Evolutionary conservation across 352 stramenopile genomes (phyloP), one percentile per base, ranked within the genome.

Genomic region (Phytophthora multivora): DNA sequence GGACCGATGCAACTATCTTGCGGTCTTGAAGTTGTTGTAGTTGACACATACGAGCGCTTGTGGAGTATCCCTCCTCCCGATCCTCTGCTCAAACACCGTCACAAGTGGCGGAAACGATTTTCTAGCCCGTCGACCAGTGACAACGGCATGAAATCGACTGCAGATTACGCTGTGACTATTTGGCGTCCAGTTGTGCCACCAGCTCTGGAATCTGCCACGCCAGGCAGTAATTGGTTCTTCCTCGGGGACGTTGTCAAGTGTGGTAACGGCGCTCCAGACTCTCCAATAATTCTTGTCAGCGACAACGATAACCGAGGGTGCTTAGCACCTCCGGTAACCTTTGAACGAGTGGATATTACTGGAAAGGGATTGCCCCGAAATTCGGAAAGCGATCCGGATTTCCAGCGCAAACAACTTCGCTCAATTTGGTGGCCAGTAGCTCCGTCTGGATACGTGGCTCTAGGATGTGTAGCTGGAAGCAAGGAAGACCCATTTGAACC

Each of bases 341-440:
- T 91, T 64, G 84, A 96, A 41, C 84, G 84, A 2, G 80, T 95
- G 0, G 88, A 96, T 48, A 79, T 95, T 18, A 91, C 82, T 28
- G 88, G 86, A 7, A 95, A 91, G 58, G 88, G 88, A 0, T 65
- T 96, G 7, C 88, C 86, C 12, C 77, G 70, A 47, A 96, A 94
- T 55, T 90, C 82, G 0, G 81, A 90, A 23, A 83, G 70, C 18
- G 78, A 93, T 38, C 55, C 66, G 0, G 84, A 93, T 25, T 90
- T 95, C 30, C 79, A 93, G 25, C 80, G 77, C n/a, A 96, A 96
- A 59, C 86, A 96, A 30, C 51, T 91, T 13, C 84, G 88, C 0
- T 94, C 83, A 0, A 51, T 96, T 28, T 96, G 88, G 88, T 94
- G 84, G 82, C 88, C 88, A 6, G 74, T 95, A 28, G 81, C 88